Percentiles rank a stretch among this genome's conserved stretches.
Evolutionary conservation across 306 rosid genomes (phyloP).

Genomic region (Vicia sativa): DNA sequence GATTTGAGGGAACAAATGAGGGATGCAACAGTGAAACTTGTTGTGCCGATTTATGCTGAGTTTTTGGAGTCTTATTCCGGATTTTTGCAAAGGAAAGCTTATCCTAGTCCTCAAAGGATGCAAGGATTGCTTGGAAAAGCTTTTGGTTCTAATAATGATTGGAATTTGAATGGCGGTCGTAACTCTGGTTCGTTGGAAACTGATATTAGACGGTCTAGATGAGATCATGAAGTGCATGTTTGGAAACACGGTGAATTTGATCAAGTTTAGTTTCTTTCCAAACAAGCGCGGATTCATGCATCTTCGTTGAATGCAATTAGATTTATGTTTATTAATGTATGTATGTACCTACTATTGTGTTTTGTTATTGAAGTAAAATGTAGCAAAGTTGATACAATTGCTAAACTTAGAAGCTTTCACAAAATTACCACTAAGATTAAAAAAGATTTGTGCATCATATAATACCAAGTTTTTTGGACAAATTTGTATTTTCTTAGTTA

Average conservation of each 20-base stretch:
- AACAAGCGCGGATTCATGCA: background rate
- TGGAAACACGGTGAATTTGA: too few relatives aligned
- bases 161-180: constrained; percentile 48
- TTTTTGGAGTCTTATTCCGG: constrained; percentile 57
- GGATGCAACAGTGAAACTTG: constrained; percentile 58
- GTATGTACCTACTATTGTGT: background rate
- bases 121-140: constrained; percentile 52
- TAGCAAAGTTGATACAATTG: background rate
- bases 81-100: constrained; percentile 50
- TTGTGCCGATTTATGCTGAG: constrained; percentile 56
- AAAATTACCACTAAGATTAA: background rate
- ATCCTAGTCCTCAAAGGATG: constrained; percentile 55
- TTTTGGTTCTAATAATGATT: constrained; percentile 50
- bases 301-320: background rate
- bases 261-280: too few relatives aligned
- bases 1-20: constrained; percentile 78
- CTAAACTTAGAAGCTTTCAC: background rate
- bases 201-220: constrained; percentile 45
- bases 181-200: constrained; percentile 45
- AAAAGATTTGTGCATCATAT: background rate
- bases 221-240: background rate
- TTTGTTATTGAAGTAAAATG: background rate
- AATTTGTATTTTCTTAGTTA: too few relatives aligned
- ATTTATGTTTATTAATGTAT: constrained; percentile 1
- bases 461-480: too few relatives aligned